phyloP scores from a whole-genome alignment of 768 basidiomycete genomes.

The Brasilioporus rufonigricans region DNA sequence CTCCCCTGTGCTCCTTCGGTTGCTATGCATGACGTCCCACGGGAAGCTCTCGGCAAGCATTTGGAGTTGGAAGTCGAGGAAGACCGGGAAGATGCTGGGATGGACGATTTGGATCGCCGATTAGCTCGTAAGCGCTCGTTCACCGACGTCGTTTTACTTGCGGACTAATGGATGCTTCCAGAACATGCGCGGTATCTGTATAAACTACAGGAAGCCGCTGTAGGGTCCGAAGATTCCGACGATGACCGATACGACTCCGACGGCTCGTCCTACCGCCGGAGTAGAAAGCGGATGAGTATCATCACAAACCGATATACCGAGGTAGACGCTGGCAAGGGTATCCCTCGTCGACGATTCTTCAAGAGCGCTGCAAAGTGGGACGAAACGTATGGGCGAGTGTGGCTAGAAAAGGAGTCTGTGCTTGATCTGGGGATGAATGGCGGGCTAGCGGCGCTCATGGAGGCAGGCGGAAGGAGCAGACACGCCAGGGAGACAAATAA shows the following conservation, averaged over 20 bases:
- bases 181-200: conserved; percentile 70
- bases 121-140: conserved; percentile 61
- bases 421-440: conserved; percentile 19
- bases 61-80: conserved; percentile 54
- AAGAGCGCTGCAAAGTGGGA: conserved; percentile 43
- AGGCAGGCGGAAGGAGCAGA: conserved; percentile 21
- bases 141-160: neutral
- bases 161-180: conserved; percentile 23
- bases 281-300: conserved; percentile 66
- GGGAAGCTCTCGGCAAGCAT: conserved; percentile 62
- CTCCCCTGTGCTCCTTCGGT: conserved; percentile 80
- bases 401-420: conserved; percentile 22
- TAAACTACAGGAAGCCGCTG: conserved; percentile 50
- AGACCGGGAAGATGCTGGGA: conserved; percentile 33
- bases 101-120: conserved; percentile 64
- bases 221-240: conserved; percentile 47
- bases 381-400: conserved; percentile 24
- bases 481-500: conserved; percentile 10
- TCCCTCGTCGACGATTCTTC: conserved; percentile 56
- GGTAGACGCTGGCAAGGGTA: conserved; percentile 33
- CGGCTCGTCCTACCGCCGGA: conserved; percentile 39
- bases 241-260: conserved; percentile 50
- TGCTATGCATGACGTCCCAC: conserved; percentile 79
- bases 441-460: conserved; percentile 26
- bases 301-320: conserved; percentile 60